Evolutionary conservation across 441 rosid species (phyloP), one percentile per base, ranked within the genome.

Genomic region (Gossypium davidsonii): DNA sequence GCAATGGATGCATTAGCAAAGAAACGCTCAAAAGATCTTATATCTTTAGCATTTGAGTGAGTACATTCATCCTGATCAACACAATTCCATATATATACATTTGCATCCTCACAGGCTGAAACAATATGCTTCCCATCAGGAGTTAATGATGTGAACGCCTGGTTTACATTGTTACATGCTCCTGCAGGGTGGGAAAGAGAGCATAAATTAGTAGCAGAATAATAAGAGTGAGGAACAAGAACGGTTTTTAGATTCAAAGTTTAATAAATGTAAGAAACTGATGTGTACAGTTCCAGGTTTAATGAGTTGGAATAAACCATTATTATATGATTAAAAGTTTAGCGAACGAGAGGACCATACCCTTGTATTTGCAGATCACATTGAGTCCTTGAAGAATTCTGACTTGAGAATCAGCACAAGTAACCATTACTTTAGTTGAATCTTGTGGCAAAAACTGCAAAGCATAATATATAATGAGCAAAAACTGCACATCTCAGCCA

Each of bases 121-220:
- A 96, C 48, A n/a, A 96, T 89, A 74, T 89, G 97, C 81, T 86
- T 93, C 67, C 98, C 98, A 78, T 90, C 96, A n/a, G 86, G 75
- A 17, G 96, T 90, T 74, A 96, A 87, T 62, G 86, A 85, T 46
- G 97, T 97, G 49, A 88, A 84, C 63, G 80, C 81, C 65, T 85
- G 97, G 77, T 85, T 89, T 75, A 93, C 90, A 0, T 87, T 70
- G 72, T 79, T 83, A 59, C 84, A 81, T 63, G 78, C 67, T 31
- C 95, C 97, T 90, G 20, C 21, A 14, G 75, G 0, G 67, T 60
- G 58, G 67, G 52, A 71, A 37, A 70, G 12, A 62, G 15, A 73
- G 1, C 23, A 62, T 31, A 2, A 52, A 49, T 39, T 9, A 26
- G 39, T 17, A 23, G 31, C 76, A 37, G 26, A 34, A 44, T 6